Evolutionary conservation across 2,329 filamentous ascomycete species (phyloP).

Genomic region (Apiospora sp.): DNA sequence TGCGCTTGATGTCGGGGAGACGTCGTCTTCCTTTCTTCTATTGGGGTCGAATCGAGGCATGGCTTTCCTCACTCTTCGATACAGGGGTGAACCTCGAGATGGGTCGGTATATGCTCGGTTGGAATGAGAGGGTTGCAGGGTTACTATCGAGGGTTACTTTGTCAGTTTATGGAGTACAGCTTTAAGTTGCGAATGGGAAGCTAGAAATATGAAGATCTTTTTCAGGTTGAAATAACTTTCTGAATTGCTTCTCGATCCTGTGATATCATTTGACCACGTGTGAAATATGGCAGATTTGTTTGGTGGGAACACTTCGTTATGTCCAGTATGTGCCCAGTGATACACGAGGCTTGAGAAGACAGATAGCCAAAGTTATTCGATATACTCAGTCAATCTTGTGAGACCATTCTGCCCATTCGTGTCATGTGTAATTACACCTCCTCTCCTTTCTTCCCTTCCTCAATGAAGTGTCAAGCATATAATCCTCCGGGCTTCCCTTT

Average conservation of each 20-base stretch:
- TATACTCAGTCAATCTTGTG: not conserved
- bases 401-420: too few species aligned
- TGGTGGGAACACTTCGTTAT: not conserved
- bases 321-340: not conserved
- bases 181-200: not conserved
- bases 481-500: not conserved
- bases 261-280: not conserved
- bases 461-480: not conserved
- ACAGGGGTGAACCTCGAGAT: not conserved
- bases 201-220: not conserved
- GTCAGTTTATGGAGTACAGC: too few species aligned
- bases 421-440: not conserved
- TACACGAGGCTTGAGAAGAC: not conserved
- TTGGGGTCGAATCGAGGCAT: not conserved
- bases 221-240: not conserved
- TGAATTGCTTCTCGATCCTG: not conserved
- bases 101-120: not conserved
- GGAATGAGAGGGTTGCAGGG: too few species aligned
- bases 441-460: not conserved
- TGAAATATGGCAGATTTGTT: not conserved
- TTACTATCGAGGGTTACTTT: not conserved
- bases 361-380: not conserved
- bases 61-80: not conserved
- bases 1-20: not conserved
- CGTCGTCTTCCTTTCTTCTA: not conserved